A percentile compares a stretch with the other conserved stretches of the same genome.
These are phyloP conservation scores for Phaeodactylum tricornutum DNA, from an alignment of 108 stramenopile genomes.

Conservation along the genomic window DNA sequence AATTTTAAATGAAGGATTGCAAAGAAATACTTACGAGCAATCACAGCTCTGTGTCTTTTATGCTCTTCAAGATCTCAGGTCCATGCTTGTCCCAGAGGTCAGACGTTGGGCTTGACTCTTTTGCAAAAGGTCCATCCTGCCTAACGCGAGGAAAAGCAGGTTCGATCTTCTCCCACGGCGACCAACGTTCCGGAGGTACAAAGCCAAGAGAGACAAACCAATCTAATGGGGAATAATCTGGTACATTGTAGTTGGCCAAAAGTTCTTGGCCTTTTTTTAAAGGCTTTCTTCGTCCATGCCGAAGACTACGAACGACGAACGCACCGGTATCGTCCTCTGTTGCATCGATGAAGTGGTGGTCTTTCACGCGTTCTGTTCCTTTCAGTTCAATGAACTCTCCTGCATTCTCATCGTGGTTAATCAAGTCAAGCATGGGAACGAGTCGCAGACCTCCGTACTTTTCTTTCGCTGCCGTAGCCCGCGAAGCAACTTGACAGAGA, in stretches of 20 bases:
- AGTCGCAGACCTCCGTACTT: slow-evolving; percentile 51
- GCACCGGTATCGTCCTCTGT: slow-evolving; percentile 60
- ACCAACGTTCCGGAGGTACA: slow-evolving; percentile 65
- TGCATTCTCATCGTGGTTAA: slow-evolving; percentile 72
- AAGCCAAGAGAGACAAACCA: slow-evolving; percentile 80
- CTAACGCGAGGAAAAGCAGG: slow-evolving; percentile 31
- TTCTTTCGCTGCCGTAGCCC: slow-evolving; percentile 57
- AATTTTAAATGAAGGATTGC: too few species aligned
- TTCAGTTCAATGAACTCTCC: slow-evolving; percentile 64
- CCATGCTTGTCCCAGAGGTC: too few species aligned
- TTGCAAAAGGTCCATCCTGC: slow-evolving; percentile 14
- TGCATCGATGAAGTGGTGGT: slow-evolving; percentile 39
- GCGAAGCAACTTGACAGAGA: slow-evolving; percentile 68
- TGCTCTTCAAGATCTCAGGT: too few species aligned
- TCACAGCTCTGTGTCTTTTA: too few species aligned
- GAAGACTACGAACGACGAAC: slow-evolving; percentile 57
- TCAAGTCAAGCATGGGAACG: slow-evolving; percentile 67
- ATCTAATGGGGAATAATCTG: slow-evolving; percentile 66
- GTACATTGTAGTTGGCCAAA: slow-evolving; percentile 80
- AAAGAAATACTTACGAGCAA: too few species aligned
- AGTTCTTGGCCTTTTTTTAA: slow-evolving; percentile 64
- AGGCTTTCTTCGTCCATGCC: slow-evolving; percentile 55
- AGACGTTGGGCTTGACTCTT: too few species aligned
- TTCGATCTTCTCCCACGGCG: slow-evolving; percentile 45
- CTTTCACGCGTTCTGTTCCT: slow-evolving; percentile 34